Base-by-base conservation (phyloP, 73 alveolate genomes). In the Paramecium pentaurelia region DNA sequence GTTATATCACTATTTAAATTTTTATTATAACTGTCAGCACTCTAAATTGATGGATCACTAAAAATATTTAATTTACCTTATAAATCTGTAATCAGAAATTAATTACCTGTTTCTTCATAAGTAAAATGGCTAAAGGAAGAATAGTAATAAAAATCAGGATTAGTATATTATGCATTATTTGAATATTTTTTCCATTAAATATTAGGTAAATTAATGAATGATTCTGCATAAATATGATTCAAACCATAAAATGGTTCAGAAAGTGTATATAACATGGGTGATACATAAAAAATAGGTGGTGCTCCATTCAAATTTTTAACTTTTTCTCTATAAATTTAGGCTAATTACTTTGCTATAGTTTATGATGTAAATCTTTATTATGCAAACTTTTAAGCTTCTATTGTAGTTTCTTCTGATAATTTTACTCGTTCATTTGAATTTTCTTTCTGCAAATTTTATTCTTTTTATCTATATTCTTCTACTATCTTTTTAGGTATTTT, bases 61-160 rank as follows among this genome's bases (percentile, higher is more conserved):
- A 86, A 40, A 0, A 86, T 60, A 73, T 86, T 58, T 11, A 16
- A 18, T 34, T 58, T 58, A 0, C 93, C 93, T 86, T 86, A 86
- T 86, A 86, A 86, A 86, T 86, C 93, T 58, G 90, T 16, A 14
- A 86, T 28, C 70, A 86, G 4, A 25, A 77, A 68, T 14, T 71
- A 22, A 27, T 20, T 36, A 59, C 83, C 51, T 12, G 93, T 58
- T 58, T 34, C 90, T 27, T 58, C 47, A 60, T 59, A 86, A 28
- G 93, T 45, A 42, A 86, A 86, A 60, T 86, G 93, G 32, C 91
- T 45, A n/a, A 86, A 86, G 5, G 92, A 68, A 20, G 80, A 22
- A n/a, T n/a, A 10, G 22, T 59, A 42, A 20, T 86, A 49, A 36
- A 10, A 20, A 1, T 58, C 40, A 14, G 22, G 18, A 4, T 32